Percentiles rank a stretch among this genome's conserved stretches.
Evolutionary conservation across 495 filamentous ascomycete genomes (phyloP).

Genomic region (Articulospora tetracladia): DNA sequence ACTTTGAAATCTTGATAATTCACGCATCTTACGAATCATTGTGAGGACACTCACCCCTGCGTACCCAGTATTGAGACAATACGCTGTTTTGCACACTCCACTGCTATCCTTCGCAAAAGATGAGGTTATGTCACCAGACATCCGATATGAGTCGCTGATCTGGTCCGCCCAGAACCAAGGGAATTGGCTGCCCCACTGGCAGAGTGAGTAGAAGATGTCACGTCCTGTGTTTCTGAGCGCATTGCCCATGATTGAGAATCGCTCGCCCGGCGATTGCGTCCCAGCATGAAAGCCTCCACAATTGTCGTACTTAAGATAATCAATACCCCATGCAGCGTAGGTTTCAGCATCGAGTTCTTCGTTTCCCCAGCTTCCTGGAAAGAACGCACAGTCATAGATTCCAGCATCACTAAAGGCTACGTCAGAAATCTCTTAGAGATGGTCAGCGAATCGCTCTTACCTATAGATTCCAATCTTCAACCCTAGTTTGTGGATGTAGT

Average conservation of each 20-base stretch:
- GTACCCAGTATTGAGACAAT: conserved; percentile 30
- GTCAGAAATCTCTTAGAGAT: neutral
- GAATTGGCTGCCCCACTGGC: conserved; percentile 32
- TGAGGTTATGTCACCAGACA: conserved; percentile 33
- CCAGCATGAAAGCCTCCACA: conserved; percentile 24
- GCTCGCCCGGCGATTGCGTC: conserved; percentile 5
- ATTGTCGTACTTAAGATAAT: conserved; percentile 34
- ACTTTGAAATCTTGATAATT: conserved; percentile 22
- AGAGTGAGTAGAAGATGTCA: conserved; percentile 31
- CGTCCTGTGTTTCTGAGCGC: conserved; percentile 29
- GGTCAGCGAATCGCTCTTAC: neutral
- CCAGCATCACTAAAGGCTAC: conserved; percentile 2
- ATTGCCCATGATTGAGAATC: conserved; percentile 27
- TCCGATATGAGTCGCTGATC: conserved; percentile 28
- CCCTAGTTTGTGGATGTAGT: conserved; percentile 26
- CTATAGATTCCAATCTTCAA: conserved; percentile 32
- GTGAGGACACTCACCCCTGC: conserved; percentile 30
- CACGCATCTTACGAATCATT: conserved; percentile 32
- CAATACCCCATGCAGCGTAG: conserved; percentile 31
- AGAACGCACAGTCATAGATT: conserved; percentile 24
- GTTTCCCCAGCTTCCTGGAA: conserved; percentile 31
- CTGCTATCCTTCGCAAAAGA: conserved; percentile 26
- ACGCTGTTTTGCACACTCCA: conserved; percentile 28
- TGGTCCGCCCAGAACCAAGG: conserved; percentile 29
- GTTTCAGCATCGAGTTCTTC: conserved; percentile 33